Evolutionary conservation across 176 grass and related monocot genomes (phyloP).

Genomic region (Oryza australiensis): DNA sequence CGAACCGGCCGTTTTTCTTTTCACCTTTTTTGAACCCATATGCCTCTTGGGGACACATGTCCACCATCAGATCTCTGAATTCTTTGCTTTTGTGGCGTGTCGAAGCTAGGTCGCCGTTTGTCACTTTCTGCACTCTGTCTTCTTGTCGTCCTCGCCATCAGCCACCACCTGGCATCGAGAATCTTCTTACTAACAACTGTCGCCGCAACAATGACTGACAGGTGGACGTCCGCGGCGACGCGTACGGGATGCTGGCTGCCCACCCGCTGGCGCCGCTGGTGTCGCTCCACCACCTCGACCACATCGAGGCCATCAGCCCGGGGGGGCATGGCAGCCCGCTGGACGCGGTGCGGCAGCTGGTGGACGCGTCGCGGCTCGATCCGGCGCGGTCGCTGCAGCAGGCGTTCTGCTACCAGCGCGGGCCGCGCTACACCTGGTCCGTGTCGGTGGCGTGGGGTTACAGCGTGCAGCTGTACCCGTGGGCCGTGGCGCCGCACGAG

Average conservation of each 20-base stretch:
- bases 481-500: slow-evolving; percentile 45
- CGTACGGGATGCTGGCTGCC: slow-evolving; percentile 81
- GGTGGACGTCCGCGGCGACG: slow-evolving; percentile 77
- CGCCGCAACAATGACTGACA: slow-evolving; percentile 15
- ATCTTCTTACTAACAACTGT: background rate
- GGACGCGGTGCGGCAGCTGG: slow-evolving; percentile 41
- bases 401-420: slow-evolving; percentile 73
- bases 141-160: background rate
- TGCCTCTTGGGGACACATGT: background rate
- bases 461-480: slow-evolving; percentile 74
- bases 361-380: slow-evolving; percentile 53
- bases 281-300: slow-evolving; percentile 86
- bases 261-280: slow-evolving; percentile 84
- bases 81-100: slow-evolving; percentile 25
- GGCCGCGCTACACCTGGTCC: slow-evolving; percentile 56
- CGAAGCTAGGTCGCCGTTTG: background rate
- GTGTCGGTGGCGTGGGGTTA: slow-evolving; percentile 81
- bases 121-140: background rate
- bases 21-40: background rate
- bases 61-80: slow-evolving; percentile 1
- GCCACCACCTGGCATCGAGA: slow-evolving; percentile 15
- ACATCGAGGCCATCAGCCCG: slow-evolving; percentile 63
- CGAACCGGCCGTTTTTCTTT: background rate
- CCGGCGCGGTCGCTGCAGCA: slow-evolving; percentile 65
- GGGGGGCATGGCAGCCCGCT: slow-evolving; percentile 22